A percentile compares a stretch with the other conserved stretches of the same genome.
phyloP scores from a whole-genome alignment of 148 eudicot genomes.

The Rhododendron kiyosumense region DNA sequence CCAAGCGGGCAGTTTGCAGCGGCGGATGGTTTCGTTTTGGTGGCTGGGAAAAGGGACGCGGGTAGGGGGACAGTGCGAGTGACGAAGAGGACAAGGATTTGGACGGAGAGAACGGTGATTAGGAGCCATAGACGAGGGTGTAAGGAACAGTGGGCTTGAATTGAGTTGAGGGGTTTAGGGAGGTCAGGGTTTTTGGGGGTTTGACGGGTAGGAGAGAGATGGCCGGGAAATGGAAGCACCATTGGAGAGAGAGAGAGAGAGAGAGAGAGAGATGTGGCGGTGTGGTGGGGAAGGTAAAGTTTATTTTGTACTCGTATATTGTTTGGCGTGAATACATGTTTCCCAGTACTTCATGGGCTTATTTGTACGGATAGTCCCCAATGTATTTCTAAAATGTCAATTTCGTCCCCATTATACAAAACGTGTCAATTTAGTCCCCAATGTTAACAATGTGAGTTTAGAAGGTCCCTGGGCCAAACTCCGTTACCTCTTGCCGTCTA shows the following conservation, averaged over 20 bases:
- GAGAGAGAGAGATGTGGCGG: background rate
- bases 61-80: constrained; percentile 28
- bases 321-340: background rate
- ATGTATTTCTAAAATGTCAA: too few species aligned
- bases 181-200: constrained; percentile 17
- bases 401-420: too few species aligned
- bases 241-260: background rate
- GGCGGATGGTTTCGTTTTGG: background rate
- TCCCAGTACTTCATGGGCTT: too few species aligned
- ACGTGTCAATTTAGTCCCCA: too few species aligned
- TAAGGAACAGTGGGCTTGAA: constrained; percentile 16
- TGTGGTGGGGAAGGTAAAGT: background rate
- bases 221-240: background rate
- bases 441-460: too few species aligned
- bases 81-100: constrained; percentile 44
- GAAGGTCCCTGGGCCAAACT: too few species aligned
- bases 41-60: constrained; percentile 14
- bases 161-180: constrained; percentile 20
- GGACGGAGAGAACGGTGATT: constrained; percentile 47
- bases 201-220: background rate
- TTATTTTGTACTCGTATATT: background rate
- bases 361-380: too few species aligned
- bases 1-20: constrained; percentile 42
- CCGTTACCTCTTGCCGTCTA: too few species aligned
- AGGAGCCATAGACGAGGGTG: constrained; percentile 50